A percentile compares a stretch with the other conserved stretches of the same genome.
Evolutionary conservation across 1,284 basidiomycete genomes (phyloP).

Genomic region (Heterobasidion irregulare): DNA sequence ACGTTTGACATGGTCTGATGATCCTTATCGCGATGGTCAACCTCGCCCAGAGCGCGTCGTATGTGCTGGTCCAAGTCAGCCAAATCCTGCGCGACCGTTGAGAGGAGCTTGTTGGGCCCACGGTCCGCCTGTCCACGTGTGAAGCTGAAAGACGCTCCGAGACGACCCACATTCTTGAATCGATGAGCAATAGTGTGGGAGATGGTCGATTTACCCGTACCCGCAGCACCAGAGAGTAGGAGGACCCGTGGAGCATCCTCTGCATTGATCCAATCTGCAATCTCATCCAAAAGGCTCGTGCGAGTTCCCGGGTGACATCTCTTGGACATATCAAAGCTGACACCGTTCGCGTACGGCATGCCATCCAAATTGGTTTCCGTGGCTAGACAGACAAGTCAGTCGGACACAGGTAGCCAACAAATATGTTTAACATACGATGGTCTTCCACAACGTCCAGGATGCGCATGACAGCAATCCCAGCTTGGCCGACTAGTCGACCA

Average conservation of each 20-base stretch:
- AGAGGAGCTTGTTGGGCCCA: neutral
- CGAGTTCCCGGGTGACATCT: neutral
- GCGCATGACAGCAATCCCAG: too few species aligned
- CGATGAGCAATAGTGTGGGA: neutral
- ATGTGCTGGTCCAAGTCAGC: neutral
- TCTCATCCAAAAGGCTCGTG: neutral
- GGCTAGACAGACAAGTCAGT: too few species aligned
- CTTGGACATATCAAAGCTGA: neutral
- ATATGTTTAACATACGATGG: too few species aligned
- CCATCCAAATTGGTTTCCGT: too few species aligned
- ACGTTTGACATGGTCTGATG: neutral
- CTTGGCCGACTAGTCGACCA: too few species aligned
- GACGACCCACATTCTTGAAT: neutral
- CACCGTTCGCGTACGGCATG: neutral
- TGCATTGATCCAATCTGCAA: neutral
- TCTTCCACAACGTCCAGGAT: too few species aligned
- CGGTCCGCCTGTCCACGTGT: neutral
- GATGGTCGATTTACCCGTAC: neutral
- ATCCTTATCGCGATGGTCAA: neutral
- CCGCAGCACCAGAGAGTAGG: neutral
- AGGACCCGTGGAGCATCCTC: neutral
- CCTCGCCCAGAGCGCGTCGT: neutral
- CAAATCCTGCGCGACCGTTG: neutral
- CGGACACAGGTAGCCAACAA: too few species aligned
- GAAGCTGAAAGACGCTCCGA: neutral